A percentile compares a stretch with the other conserved stretches of the same genome.
phyloP scores from a whole-genome alignment of 169 alveolate species.

The Eimeria necatrix region DNA sequence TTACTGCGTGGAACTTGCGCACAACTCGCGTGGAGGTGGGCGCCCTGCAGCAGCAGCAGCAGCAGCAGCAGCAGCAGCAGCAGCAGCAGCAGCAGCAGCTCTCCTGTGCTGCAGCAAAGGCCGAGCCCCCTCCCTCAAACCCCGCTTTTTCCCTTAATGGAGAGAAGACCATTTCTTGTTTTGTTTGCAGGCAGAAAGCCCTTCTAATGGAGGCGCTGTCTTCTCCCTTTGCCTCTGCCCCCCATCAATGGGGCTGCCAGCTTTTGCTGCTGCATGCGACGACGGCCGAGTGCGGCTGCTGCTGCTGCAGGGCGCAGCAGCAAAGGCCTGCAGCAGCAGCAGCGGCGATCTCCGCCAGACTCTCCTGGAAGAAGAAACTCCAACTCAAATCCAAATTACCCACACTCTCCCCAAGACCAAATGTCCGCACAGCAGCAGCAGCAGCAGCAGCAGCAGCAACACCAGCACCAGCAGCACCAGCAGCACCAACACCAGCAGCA shows the following conservation, averaged over 20 bases:
- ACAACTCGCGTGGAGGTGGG: conserved; percentile 62
- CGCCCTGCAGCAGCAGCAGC: neutral
- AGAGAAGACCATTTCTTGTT: too few species aligned
- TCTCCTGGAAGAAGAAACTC: neutral
- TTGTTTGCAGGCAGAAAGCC: conserved; percentile 54
- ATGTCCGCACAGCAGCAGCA: neutral
- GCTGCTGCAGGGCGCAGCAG: conserved; percentile 59
- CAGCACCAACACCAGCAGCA: too few species aligned
- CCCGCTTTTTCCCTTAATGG: too few species aligned
- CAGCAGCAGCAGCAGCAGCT: neutral
- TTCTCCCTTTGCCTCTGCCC: conserved; percentile 65
- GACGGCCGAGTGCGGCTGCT: conserved; percentile 80
- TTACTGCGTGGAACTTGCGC: conserved; percentile 78
- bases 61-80: neutral
- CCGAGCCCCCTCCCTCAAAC: too few species aligned
- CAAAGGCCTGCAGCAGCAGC: conserved; percentile 10
- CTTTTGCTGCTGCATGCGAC: conserved; percentile 81
- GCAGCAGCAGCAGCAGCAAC: too few species aligned
- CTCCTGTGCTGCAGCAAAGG: neutral
- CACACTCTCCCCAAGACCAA: conserved; percentile 66
- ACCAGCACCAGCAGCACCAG: too few species aligned
- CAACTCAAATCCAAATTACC: conserved; percentile 1
- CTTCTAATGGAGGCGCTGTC: conserved; percentile 77
- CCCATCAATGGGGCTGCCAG: conserved; percentile 7
- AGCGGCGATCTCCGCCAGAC: neutral